Evolutionary conservation across 441 rosid species (phyloP).

Genomic region (Pelargonium cotyledonis): DNA sequence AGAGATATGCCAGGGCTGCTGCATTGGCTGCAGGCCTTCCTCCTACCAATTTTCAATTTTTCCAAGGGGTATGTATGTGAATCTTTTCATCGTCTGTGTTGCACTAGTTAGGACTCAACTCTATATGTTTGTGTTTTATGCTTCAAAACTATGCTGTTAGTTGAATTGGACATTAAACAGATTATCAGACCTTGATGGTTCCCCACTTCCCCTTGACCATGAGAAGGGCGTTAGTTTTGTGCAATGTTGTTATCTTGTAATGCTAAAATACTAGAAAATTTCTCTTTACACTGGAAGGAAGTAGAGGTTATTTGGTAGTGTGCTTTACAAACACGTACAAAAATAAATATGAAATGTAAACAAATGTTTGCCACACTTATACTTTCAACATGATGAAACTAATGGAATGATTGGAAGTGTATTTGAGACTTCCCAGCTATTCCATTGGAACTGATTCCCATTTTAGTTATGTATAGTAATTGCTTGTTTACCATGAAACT

Average conservation of each 20-base stretch:
- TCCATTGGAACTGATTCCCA: neutral
- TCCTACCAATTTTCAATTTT: slow-evolving; percentile 44
- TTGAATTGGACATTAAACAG: neutral
- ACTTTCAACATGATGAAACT: too few species aligned
- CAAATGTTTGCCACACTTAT: too few species aligned
- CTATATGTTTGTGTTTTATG: neutral
- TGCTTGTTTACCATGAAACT: neutral
- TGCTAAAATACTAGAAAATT: too few species aligned
- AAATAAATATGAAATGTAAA: too few species aligned
- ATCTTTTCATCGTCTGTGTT: neutral
- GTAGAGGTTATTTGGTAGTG: too few species aligned
- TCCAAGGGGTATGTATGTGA: slow-evolving; percentile 47
- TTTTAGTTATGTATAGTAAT: neutral
- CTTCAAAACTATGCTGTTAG: neutral
- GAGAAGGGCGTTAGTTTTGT: too few species aligned
- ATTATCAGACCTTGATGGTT: neutral
- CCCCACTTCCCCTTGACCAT: too few species aligned
- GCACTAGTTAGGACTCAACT: neutral
- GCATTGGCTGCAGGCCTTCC: slow-evolving; percentile 64
- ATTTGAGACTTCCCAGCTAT: too few species aligned
- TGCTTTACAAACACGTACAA: too few species aligned
- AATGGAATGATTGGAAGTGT: too few species aligned
- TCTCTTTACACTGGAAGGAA: too few species aligned
- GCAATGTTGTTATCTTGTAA: too few species aligned
- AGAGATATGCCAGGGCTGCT: slow-evolving; percentile 57